phyloP scores from a whole-genome alignment of 768 basidiomycete genomes.

The Boletus insuetus region DNA sequence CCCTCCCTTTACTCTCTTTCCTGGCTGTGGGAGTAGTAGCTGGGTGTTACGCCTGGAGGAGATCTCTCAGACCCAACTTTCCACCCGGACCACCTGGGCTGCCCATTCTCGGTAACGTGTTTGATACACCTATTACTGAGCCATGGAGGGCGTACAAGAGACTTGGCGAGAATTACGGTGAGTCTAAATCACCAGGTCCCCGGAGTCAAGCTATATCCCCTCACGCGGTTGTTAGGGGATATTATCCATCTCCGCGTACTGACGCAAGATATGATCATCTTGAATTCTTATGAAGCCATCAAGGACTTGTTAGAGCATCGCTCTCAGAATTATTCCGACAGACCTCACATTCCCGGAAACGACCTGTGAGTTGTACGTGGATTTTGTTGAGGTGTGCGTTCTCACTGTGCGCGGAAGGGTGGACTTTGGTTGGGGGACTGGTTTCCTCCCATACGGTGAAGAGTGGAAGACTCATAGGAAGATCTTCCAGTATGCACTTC shows the following conservation, averaged over 20 bases:
- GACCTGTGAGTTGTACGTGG: background rate
- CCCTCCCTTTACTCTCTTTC: background rate
- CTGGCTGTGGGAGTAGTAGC: background rate
- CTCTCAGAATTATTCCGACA: slow-evolving; percentile 7
- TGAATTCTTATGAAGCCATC: slow-evolving; percentile 10
- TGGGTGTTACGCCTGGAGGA: background rate
- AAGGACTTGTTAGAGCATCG: slow-evolving; percentile 3
- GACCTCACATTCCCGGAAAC: slow-evolving; percentile 2
- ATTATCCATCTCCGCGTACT: slow-evolving; percentile 5
- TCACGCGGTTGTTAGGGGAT: slow-evolving; percentile 2
- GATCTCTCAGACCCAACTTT: background rate
- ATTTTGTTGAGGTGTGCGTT: background rate
- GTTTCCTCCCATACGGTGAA: slow-evolving; percentile 2
- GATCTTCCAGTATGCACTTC: slow-evolving; percentile 2
- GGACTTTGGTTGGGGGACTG: slow-evolving; percentile 7
- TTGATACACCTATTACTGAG: slow-evolving; percentile 2
- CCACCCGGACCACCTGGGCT: slow-evolving; percentile 4
- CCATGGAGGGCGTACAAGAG: slow-evolving; percentile 4
- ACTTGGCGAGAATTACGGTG: slow-evolving; percentile 7
- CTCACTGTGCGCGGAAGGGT: background rate
- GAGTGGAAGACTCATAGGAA: slow-evolving; percentile 5
- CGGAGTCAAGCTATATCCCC: background rate
- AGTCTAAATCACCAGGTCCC: background rate
- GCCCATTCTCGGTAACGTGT: slow-evolving; percentile 9
- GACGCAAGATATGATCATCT: slow-evolving; percentile 6